Evolutionary conservation across 768 basidiomycete genomes (phyloP).

Genomic region (Panus rudis): DNA sequence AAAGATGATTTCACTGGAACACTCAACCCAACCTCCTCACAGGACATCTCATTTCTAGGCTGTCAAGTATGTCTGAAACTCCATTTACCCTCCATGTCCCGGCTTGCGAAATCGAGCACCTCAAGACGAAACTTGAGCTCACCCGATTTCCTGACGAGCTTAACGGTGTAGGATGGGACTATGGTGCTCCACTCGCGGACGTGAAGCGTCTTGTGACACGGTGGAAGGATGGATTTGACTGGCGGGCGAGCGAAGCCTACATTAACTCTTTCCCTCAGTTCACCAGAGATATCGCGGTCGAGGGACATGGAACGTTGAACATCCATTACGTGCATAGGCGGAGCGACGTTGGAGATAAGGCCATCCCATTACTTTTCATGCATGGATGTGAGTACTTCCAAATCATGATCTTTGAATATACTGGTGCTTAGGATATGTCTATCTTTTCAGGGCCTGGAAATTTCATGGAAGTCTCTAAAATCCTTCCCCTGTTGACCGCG

Average conservation of each 20-base stretch:
- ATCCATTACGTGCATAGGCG: conserved; percentile 56
- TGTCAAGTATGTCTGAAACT: too few species aligned
- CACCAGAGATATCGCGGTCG: conserved; percentile 40
- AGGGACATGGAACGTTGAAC: conserved; percentile 39
- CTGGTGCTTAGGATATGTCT: neutral
- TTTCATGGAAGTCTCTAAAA: conserved; percentile 50
- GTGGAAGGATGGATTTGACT: conserved; percentile 52
- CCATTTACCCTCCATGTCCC: conserved; percentile 19
- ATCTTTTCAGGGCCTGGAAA: conserved; percentile 48
- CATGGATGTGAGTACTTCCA: conserved; percentile 44
- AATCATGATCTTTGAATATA: neutral
- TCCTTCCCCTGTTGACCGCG: conserved; percentile 45
- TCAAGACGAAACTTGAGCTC: conserved; percentile 19
- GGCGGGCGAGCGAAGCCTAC: conserved; percentile 43
- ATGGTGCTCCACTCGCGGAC: conserved; percentile 37
- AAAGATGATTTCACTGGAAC: too few species aligned
- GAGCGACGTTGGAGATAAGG: conserved; percentile 32
- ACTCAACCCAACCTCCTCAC: too few species aligned
- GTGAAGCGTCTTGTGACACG: conserved; percentile 38
- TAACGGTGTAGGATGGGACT: conserved; percentile 19
- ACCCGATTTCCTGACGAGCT: conserved; percentile 22
- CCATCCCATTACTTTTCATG: conserved; percentile 53
- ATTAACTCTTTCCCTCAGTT: conserved; percentile 55
- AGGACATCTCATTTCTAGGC: too few species aligned
- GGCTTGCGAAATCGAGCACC: conserved; percentile 14